Base-by-base conservation (phyloP, 2,329 filamentous ascomycete species). In the Trichoderma guizhouense region DNA sequence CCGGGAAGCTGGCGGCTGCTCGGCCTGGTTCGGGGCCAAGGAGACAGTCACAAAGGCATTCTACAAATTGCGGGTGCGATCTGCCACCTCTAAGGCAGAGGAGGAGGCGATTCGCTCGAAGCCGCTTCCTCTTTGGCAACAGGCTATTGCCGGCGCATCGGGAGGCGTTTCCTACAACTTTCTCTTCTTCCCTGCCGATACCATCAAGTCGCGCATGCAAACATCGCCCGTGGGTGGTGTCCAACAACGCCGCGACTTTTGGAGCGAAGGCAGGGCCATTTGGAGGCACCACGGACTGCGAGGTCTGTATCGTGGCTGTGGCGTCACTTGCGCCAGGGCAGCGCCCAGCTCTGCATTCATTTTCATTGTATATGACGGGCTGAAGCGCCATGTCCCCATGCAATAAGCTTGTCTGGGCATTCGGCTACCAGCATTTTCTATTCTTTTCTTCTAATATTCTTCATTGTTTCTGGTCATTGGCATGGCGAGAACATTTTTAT, bases 271-370 rank as follows among this genome's bases (percentile, higher is more conserved):
- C 0, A 86, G 83, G 71, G 86, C 89, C 18, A 82, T 98, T n/a
- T 99, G 94, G 92, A 87, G 86, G 73, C 89, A 94, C 77, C 90
- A 95, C 72, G 96, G 96, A 0, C 72, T 98, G 24, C 91, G 89
- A 74, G 95, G 94, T 2, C 85, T 98, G 80, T 99, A 99, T 80
- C 90, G 95, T 68, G 96, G 96, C 4, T 99, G 96, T 77, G 96
- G 96, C 36, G 96, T 99, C 75, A 99, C 96, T 0, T 94, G 96
- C 60, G 86, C 91, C 36, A 89, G 96, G 73, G 92, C 94, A 43
- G 95, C 94, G 36, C 96, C 96, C 3, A 98, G 95, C 81, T 98
- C 95, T n/a, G 96, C 96, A 8, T 94, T 98, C 79, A 99, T 99
- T 73, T 99, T 99, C 79, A 95, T 96, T 73, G 90, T 98, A 73